A percentile compares a stretch with the other conserved stretches of the same genome.
Evolutionary conservation across 306 rosid species (phyloP).

Genomic region (Dryas alaskensis): DNA sequence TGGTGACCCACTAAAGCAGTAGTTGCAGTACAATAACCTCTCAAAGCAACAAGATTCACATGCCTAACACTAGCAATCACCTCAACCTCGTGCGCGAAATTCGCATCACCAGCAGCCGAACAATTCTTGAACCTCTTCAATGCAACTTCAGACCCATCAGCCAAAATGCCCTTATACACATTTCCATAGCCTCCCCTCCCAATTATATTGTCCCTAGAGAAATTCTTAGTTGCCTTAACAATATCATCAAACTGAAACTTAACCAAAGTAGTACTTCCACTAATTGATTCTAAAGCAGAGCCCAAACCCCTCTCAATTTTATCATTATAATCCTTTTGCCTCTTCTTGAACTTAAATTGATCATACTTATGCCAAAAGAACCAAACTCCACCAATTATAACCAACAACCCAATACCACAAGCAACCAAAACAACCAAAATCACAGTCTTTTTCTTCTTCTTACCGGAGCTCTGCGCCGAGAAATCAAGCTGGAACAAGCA

Average conservation of each 20-base stretch:
- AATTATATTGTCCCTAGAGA: slow-evolving; percentile 59
- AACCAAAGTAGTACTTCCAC: slow-evolving; percentile 67
- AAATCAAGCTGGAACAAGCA: slow-evolving; percentile 55
- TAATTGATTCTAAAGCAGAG: slow-evolving; percentile 63
- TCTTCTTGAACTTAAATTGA: slow-evolving; percentile 1
- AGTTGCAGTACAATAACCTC: slow-evolving; percentile 87
- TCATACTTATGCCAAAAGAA: slow-evolving; percentile 33
- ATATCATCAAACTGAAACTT: slow-evolving; percentile 69
- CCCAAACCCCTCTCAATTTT: slow-evolving; percentile 34
- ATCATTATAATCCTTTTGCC: slow-evolving; percentile 15
- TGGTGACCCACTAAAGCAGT: slow-evolving; percentile 85
- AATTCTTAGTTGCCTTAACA: slow-evolving; percentile 70
- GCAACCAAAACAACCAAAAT: slow-evolving; percentile 39
- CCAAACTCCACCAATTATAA: slow-evolving; percentile 38
- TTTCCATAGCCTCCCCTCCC: slow-evolving; percentile 97
- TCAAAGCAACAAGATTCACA: slow-evolving; percentile 75
- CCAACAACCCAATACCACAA: slow-evolving; percentile 22
- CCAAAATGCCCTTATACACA: slow-evolving; percentile 68
- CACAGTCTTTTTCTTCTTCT: slow-evolving; percentile 28
- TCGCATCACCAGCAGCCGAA: slow-evolving; percentile 75
- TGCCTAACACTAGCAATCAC: slow-evolving; percentile 94
- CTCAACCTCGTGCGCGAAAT: slow-evolving; percentile 78
- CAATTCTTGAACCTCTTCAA: slow-evolving; percentile 94
- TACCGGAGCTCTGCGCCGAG: slow-evolving; percentile 16
- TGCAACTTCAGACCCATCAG: slow-evolving; percentile 77